phyloP scores from a whole-genome alignment of 2,329 filamentous ascomycete species.

The Nigrospora oryzae region DNA sequence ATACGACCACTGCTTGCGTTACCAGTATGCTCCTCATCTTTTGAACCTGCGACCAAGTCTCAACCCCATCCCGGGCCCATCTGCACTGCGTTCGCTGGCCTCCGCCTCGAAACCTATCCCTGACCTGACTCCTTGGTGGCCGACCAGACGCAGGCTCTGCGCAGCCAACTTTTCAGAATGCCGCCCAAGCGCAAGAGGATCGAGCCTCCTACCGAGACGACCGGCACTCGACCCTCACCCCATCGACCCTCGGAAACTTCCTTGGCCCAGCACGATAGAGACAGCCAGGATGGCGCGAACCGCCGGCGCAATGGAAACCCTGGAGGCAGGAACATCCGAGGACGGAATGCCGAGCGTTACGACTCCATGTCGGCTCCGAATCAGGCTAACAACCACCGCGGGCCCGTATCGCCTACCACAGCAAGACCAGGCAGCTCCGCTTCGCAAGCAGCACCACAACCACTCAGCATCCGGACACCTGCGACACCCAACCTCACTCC shows the following conservation, averaged over 20 bases:
- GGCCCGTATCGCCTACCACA: constrained; percentile 21
- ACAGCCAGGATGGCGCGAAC: constrained; percentile 30
- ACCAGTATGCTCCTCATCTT: too few species aligned
- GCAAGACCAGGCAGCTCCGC: constrained; percentile 27
- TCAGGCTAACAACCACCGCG: constrained; percentile 7
- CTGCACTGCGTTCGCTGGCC: too few species aligned
- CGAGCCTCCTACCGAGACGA: constrained; percentile 37
- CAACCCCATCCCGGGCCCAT: too few species aligned
- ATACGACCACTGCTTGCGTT: too few species aligned
- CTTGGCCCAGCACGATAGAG: constrained; percentile 50
- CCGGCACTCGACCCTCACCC: constrained; percentile 47
- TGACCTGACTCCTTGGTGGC: constrained; percentile 10
- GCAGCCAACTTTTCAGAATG: constrained; percentile 27
- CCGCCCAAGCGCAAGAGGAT: constrained; percentile 52
- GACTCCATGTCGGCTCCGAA: constrained; percentile 29
- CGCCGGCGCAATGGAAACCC: constrained; percentile 29
- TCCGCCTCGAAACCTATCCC: too few species aligned
- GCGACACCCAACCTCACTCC: constrained; percentile 13
- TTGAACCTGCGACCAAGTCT: too few species aligned
- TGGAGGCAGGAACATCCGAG: constrained; percentile 34
- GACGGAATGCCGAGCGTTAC: constrained; percentile 37
- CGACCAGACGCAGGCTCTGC: constrained; percentile 9
- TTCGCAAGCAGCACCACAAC: constrained; percentile 20
- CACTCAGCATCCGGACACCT: constrained; percentile 13
- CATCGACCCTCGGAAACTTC: constrained; percentile 51